Evolutionary conservation across 164 flowering plant species (phyloP).

Genomic region (Buxus sempervirens): DNA sequence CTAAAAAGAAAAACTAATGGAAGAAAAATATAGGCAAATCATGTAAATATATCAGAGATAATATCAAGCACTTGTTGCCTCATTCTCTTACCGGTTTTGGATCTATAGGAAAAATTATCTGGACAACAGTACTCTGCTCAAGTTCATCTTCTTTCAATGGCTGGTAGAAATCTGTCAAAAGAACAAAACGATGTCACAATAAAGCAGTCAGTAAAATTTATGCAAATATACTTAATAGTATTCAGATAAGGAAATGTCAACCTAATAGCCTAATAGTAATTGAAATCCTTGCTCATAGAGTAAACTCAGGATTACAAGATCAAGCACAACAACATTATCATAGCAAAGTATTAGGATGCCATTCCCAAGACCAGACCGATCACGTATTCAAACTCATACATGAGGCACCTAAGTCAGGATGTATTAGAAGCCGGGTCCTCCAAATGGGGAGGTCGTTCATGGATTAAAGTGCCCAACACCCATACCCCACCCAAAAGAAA

Average conservation of each 20-base stretch:
- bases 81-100: constrained; percentile 64
- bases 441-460: no score
- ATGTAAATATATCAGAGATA: not conserved
- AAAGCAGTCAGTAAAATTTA: not conserved
- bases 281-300: not conserved
- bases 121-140: constrained; percentile 80
- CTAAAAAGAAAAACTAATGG: not conserved
- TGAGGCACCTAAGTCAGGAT: no score
- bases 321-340: not conserved
- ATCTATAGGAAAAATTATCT: constrained; percentile 63
- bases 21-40: not conserved
- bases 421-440: no score
- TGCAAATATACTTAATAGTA: not conserved
- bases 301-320: not conserved
- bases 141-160: constrained; percentile 84
- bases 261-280: not conserved
- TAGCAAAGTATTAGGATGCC: not conserved
- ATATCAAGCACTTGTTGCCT: not conserved
- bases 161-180: constrained; percentile 69
- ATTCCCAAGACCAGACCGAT: no score
- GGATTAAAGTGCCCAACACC: no score
- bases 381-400: no score
- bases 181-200: not conserved
- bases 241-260: not conserved
- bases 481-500: no score